phyloP scores from a whole-genome alignment of 2,329 filamentous ascomycete species.

The Hypomyces perniciosus region DNA sequence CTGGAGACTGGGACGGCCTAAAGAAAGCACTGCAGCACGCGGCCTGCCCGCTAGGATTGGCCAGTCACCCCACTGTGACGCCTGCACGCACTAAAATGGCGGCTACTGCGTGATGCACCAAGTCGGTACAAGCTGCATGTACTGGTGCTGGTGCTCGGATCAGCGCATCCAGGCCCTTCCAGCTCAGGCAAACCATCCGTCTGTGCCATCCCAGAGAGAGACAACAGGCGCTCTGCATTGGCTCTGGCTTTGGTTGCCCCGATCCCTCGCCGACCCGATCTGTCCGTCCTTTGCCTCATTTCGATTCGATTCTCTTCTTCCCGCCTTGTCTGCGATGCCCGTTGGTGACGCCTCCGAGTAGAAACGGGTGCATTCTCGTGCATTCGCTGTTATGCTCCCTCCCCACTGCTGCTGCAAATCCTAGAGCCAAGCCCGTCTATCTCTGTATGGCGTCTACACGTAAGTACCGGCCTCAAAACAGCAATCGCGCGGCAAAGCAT shows the following conservation, averaged over 20 bases:
- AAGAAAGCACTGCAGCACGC: too few species aligned
- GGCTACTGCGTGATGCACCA: not conserved
- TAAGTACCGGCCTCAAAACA: not conserved
- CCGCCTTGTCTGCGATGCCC: constrained; percentile 3
- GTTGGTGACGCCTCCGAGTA: not conserved
- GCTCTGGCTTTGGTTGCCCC: not conserved
- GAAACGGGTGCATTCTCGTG: not conserved
- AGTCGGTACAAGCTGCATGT: not conserved
- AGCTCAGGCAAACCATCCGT: constrained; percentile 10
- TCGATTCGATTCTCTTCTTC: constrained; percentile 1
- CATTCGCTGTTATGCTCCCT: not conserved
- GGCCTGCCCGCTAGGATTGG: not conserved
- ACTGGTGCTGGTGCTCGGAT: not conserved
- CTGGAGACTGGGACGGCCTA: too few species aligned
- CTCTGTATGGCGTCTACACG: constrained; percentile 12
- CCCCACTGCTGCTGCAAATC: not conserved
- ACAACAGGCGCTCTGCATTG: not conserved
- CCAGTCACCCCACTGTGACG: not conserved
- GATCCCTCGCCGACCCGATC: not conserved
- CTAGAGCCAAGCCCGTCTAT: not conserved
- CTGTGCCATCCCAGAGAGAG: constrained; percentile 12
- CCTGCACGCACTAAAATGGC: not conserved
- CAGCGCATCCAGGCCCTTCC: constrained; percentile 4
- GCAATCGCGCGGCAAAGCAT: too few species aligned
- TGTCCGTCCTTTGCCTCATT: not conserved